These are phyloP conservation scores for Syncephalastrum contaminatum DNA, from an alignment of 371 early-diverging fungal genomes.

Conservation along the genomic window DNA sequence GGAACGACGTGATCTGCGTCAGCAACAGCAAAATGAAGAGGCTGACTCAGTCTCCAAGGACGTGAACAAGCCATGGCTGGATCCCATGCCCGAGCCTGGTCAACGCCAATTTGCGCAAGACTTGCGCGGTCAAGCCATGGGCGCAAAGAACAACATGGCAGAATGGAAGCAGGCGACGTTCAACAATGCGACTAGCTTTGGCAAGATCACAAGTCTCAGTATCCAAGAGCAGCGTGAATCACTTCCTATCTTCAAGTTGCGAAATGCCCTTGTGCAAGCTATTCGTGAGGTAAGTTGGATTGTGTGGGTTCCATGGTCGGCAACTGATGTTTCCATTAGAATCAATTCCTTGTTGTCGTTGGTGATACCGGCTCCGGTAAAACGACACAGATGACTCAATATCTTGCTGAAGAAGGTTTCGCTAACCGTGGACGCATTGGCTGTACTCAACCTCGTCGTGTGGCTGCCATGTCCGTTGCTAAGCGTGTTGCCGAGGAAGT, in stretches of 20 bases:
- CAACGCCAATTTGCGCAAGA: conserved; percentile 92
- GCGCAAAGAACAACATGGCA: conserved; percentile 70
- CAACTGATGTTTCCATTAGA: conserved; percentile 23
- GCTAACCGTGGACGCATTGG: conserved; percentile 87
- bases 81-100: conserved; percentile 91
- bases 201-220: conserved; percentile 82
- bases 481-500: conserved; percentile 99
- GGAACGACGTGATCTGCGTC: conserved; percentile 87
- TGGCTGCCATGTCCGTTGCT: conserved; percentile 99
- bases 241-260: conserved; percentile 85
- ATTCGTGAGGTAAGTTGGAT: conserved; percentile 56
- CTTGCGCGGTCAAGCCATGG: conserved; percentile 63
- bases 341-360: conserved; percentile 92
- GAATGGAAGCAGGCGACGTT: conserved; percentile 94
- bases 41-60: conserved; percentile 89
- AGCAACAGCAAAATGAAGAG: conserved; percentile 87
- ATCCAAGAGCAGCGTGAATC: conserved; percentile 93
- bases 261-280: conserved; percentile 79
- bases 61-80: conserved; percentile 88
- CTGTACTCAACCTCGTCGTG: conserved; percentile 99
- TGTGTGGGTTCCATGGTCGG: not conserved
- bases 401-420: conserved; percentile 93
- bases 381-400: conserved; percentile 99
- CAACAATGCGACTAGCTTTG: conserved; percentile 88
- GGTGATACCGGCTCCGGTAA: conserved; percentile 99